Conservation (phyloP, 768 basidiomycete species). For the Rhizopogon rudus region DNA sequence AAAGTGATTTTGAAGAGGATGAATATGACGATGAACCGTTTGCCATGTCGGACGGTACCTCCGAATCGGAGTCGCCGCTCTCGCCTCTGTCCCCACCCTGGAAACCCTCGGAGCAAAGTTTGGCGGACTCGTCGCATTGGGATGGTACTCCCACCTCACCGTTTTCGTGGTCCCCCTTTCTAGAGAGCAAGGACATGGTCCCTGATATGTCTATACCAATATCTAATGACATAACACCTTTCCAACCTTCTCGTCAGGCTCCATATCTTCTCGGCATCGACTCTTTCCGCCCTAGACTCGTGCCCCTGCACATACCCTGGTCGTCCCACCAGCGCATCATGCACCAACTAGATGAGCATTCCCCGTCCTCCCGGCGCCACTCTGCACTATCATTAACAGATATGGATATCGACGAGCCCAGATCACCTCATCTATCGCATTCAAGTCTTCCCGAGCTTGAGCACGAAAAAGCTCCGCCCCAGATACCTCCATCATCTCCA, state of each 20-base stretch:
- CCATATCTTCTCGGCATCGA: slow-evolving; percentile 23
- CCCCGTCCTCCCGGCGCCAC: slow-evolving; percentile 10
- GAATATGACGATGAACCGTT: slow-evolving; percentile 11
- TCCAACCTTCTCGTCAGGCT: slow-evolving; percentile 9
- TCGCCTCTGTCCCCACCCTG: slow-evolving; percentile 34
- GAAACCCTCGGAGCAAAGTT: slow-evolving; percentile 10
- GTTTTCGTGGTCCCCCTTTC: slow-evolving; percentile 14
- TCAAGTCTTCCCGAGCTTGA: slow-evolving; percentile 28
- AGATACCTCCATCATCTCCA: slow-evolving; percentile 23
- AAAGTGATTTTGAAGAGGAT: slow-evolving; percentile 16
- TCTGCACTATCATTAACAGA: slow-evolving; percentile 11
- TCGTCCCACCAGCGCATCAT: slow-evolving; percentile 15
- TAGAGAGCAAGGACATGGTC: slow-evolving; percentile 7
- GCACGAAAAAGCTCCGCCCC: slow-evolving; percentile 14
- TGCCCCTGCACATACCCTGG: slow-evolving; percentile 21
- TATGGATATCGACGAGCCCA: slow-evolving; percentile 10
- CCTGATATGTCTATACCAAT: slow-evolving; percentile 3
- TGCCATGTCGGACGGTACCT: slow-evolving; percentile 11
- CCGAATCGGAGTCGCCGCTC: slow-evolving; percentile 15
- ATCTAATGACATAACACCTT: slow-evolving; percentile 10
- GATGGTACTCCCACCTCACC: slow-evolving; percentile 11
- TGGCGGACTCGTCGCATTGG: slow-evolving; percentile 9
- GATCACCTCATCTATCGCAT: slow-evolving; percentile 27
- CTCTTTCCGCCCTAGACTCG: slow-evolving; percentile 9
- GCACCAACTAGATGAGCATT: slow-evolving; percentile 6